Percentiles rank a stretch among this genome's conserved stretches.
Conservation (phyloP, 345 rosid species). For the Linum tenue region DNA sequence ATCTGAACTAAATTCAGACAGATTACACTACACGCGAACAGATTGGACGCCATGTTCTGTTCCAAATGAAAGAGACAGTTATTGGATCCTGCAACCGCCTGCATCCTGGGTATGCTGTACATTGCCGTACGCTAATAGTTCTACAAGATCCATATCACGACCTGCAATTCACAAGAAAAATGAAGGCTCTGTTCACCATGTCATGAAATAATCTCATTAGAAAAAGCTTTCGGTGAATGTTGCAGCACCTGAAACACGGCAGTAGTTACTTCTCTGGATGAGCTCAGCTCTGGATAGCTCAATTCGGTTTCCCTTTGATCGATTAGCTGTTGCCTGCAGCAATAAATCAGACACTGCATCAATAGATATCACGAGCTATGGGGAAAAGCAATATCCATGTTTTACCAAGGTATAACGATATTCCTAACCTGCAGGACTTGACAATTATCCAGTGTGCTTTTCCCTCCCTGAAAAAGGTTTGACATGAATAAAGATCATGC, state of each 20-base stretch:
- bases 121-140: slow-evolving; percentile 81
- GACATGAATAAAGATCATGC: neutral
- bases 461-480: slow-evolving; percentile 64
- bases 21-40: no score
- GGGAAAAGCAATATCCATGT: no score
- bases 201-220: slow-evolving; percentile 5
- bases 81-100: slow-evolving; percentile 82
- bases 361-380: no score
- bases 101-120: slow-evolving; percentile 49
- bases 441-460: slow-evolving; percentile 87
- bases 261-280: slow-evolving; percentile 73
- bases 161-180: slow-evolving; percentile 29
- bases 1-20: no score
- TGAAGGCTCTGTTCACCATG: slow-evolving; percentile 12
- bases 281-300: slow-evolving; percentile 79
- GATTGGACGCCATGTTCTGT: neutral
- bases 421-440: slow-evolving; percentile 80
- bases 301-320: slow-evolving; percentile 79
- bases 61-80: slow-evolving; percentile 13
- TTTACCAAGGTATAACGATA: neutral
- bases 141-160: slow-evolving; percentile 88
- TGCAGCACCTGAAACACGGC: slow-evolving; percentile 72
- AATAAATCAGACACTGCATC: neutral
- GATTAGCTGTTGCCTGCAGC: slow-evolving; percentile 68
- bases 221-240: neutral